Conservation (phyloP, 768 basidiomycete genomes). For the Clathrus columnatus region DNA sequence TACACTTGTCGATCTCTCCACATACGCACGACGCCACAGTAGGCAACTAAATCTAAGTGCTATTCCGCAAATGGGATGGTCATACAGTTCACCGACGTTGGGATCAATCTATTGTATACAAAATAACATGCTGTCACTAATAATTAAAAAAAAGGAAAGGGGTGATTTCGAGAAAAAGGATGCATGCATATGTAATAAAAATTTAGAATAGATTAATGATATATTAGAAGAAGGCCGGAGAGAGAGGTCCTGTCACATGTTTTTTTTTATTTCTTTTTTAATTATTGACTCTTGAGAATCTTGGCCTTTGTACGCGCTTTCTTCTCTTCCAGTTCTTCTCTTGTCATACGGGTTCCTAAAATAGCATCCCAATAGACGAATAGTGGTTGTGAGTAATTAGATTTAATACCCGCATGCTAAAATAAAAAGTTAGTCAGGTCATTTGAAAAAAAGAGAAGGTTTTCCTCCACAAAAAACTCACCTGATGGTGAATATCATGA, state of each 20-base stretch:
- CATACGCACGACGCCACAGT: too few relatives aligned
- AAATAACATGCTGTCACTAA: too few relatives aligned
- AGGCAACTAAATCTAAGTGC: too few relatives aligned
- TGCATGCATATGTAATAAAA: not conserved
- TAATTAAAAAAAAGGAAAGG: too few relatives aligned
- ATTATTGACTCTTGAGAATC: not conserved
- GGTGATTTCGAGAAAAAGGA: not conserved
- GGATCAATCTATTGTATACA: too few relatives aligned
- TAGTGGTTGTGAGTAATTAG: constrained; percentile 41
- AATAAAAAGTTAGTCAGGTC: not conserved
- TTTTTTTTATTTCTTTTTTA: not conserved
- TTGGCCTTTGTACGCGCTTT: not conserved
- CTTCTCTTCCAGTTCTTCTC: constrained; percentile 1
- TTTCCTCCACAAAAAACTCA: constrained; percentile 12
- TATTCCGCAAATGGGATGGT: too few relatives aligned
- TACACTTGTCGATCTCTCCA: too few relatives aligned
- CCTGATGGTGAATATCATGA: constrained; percentile 40
- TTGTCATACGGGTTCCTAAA: constrained; percentile 26
- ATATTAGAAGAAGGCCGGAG: not conserved
- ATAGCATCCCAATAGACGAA: constrained; percentile 40
- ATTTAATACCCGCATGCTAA: constrained; percentile 33
- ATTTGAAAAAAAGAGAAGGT: not conserved
- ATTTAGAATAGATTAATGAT: not conserved
- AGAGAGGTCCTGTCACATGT: not conserved
- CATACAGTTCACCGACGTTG: too few relatives aligned